Evolutionary conservation across 352 stramenopile species (phyloP).

Genomic region (Aphanomyces invadans): DNA sequence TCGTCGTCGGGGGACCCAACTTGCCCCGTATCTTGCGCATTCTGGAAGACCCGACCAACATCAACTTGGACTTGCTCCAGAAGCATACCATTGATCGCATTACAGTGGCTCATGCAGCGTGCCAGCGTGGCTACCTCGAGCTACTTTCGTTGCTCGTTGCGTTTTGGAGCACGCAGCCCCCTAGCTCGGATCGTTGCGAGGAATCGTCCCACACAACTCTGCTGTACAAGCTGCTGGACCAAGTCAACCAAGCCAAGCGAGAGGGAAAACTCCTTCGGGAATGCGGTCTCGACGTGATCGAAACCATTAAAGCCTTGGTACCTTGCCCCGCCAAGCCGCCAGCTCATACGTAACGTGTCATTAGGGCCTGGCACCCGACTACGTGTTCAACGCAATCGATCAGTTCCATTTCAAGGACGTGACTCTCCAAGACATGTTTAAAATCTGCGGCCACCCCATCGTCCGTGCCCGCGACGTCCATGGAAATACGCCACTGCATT

Average conservation of each 20-base stretch:
- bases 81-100: constrained; percentile 48
- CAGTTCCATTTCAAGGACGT: constrained; percentile 48
- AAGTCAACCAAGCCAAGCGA: constrained; percentile 46
- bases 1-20: constrained; percentile 58
- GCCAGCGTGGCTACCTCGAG: constrained; percentile 64
- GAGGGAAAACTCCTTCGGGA: constrained; percentile 46
- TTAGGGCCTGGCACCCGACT: constrained; percentile 42
- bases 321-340: too few relatives aligned
- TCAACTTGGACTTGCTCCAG: constrained; percentile 50
- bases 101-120: constrained; percentile 47
- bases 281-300: constrained; percentile 44
- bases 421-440: constrained; percentile 50
- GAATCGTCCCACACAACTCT: constrained; percentile 57
- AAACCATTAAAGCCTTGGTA: constrained; percentile 38
- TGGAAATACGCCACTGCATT: constrained; percentile 70
- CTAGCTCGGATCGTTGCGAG: constrained; percentile 52
- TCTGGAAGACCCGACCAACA: constrained; percentile 46
- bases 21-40: constrained; percentile 54
- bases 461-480: constrained; percentile 50
- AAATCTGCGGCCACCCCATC: constrained; percentile 64
- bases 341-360: too few relatives aligned
- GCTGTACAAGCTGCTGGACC: constrained; percentile 39
- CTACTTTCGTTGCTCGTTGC: constrained; percentile 48
- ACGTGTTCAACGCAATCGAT: constrained; percentile 61
- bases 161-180: constrained; percentile 50